Evolutionary conservation across 352 stramenopile species (phyloP).

Genomic region (Pythium biforme): DNA sequence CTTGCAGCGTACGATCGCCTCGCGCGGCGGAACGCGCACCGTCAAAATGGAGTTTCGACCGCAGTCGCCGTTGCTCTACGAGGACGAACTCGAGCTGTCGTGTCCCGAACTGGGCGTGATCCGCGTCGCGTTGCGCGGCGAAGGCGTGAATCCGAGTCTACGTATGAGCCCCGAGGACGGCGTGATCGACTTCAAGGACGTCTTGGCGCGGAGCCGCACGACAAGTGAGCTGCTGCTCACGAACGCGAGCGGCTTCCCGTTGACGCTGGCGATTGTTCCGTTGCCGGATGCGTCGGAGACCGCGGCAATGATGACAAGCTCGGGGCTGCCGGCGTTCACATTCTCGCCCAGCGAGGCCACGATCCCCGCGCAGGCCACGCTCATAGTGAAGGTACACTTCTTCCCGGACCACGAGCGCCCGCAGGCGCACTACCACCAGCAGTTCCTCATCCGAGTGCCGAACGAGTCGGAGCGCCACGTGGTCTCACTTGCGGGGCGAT

Average conservation of each 20-base stretch:
- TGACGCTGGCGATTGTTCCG: conserved; percentile 48
- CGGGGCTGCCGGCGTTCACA: conserved; percentile 48
- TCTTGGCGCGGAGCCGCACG: conserved; percentile 52
- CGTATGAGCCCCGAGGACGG: conserved; percentile 60
- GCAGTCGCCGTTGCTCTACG: conserved; percentile 44
- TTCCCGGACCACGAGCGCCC: conserved; percentile 53
- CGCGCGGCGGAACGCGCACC: conserved; percentile 24
- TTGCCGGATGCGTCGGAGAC: not conserved
- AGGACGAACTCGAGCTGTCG: conserved; percentile 70
- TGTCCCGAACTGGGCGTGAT: conserved; percentile 33
- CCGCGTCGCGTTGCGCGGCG: conserved; percentile 43
- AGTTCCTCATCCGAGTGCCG: conserved; percentile 64
- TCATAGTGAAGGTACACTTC: conserved; percentile 67
- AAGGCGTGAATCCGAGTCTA: conserved; percentile 81
- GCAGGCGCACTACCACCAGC: conserved; percentile 52
- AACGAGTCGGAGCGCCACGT: conserved; percentile 74
- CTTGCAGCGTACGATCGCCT: conserved; percentile 42
- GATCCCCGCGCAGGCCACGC: conserved; percentile 56
- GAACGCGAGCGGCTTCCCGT: conserved; percentile 67
- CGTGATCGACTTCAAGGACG: conserved; percentile 62
- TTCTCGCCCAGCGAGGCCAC: conserved; percentile 58
- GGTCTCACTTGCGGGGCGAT: conserved; percentile 49
- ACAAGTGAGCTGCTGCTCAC: conserved; percentile 48
- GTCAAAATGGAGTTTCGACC: conserved; percentile 75
- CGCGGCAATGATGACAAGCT: conserved; percentile 12